phyloP scores from a whole-genome alignment of 2,329 filamentous ascomycete genomes.

The Pseudocercospora pini-densiflorae region DNA sequence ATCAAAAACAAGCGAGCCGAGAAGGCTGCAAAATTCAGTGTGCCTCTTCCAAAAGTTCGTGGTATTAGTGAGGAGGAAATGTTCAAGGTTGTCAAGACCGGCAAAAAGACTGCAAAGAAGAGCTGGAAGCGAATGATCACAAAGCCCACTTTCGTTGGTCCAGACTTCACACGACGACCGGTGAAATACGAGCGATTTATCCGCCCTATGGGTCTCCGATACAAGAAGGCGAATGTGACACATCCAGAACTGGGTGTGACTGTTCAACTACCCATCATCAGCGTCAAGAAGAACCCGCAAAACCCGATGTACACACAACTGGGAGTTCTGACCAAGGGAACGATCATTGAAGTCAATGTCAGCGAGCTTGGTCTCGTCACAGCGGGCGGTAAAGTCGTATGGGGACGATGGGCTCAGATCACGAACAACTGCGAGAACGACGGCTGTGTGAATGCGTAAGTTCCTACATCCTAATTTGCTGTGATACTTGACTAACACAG shows the following conservation, averaged over 20 bases:
- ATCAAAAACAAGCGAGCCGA: constrained; percentile 96
- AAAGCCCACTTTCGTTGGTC: constrained; percentile 85
- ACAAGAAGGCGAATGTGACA: constrained; percentile 73
- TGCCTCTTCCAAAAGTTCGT: constrained; percentile 91
- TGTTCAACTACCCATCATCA: constrained; percentile 71
- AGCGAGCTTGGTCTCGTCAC: constrained; percentile 90
- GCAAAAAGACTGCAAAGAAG: constrained; percentile 92
- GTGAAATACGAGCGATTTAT: constrained; percentile 67
- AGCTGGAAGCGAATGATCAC: constrained; percentile 72
- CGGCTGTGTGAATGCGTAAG: constrained; percentile 56
- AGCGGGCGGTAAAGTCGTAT: constrained; percentile 88
- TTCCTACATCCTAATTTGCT: neutral
- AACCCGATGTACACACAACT: constrained; percentile 91
- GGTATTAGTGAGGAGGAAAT: constrained; percentile 96
- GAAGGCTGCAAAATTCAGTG: constrained; percentile 90
- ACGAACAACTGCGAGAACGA: constrained; percentile 65
- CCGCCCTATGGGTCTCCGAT: constrained; percentile 72
- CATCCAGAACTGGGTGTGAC: constrained; percentile 84
- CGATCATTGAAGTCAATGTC: constrained; percentile 89
- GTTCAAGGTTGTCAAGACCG: constrained; percentile 96
- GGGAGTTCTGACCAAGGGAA: constrained; percentile 86
- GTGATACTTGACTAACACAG: neutral
- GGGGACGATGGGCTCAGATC: constrained; percentile 82
- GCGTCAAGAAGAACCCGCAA: constrained; percentile 83
- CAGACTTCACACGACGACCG: constrained; percentile 85